These are phyloP conservation scores for Rosa multiflora DNA, from an alignment of 306 rosid genomes.

Conservation along the genomic window DNA sequence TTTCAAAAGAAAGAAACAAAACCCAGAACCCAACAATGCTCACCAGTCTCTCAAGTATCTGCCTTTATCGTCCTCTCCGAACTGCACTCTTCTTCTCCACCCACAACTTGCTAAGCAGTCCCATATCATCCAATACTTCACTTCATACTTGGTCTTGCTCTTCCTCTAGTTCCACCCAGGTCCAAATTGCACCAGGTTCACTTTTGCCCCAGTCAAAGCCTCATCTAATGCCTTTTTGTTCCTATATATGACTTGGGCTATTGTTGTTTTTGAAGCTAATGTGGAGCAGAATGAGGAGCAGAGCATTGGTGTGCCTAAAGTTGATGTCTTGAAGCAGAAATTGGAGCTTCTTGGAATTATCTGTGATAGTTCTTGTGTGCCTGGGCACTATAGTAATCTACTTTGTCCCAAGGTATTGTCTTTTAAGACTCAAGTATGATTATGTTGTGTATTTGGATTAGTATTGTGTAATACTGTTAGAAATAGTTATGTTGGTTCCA, in stretches of 20 bases:
- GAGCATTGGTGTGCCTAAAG: constrained; percentile 36
- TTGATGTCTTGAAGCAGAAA: constrained; percentile 56
- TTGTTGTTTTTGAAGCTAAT: constrained; percentile 34
- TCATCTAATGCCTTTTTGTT: background rate
- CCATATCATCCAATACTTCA: constrained; percentile 5
- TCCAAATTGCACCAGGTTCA: constrained; percentile 26
- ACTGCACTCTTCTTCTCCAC: constrained; percentile 34
- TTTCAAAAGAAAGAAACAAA: background rate
- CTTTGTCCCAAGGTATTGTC: constrained; percentile 72
- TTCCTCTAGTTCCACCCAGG: constrained; percentile 22
- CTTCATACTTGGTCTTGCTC: constrained; percentile 30
- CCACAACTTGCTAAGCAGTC: constrained; percentile 23
- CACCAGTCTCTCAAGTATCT: constrained; percentile 2
- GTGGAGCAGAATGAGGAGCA: constrained; percentile 27
- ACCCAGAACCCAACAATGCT: constrained; percentile 6
- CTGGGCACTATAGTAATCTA: constrained; percentile 59
- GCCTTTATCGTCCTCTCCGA: constrained; percentile 32
- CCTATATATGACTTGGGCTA: background rate
- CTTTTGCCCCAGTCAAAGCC: background rate
- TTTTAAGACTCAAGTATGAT: background rate
- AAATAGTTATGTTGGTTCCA: constrained; percentile 2
- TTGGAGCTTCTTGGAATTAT: constrained; percentile 62
- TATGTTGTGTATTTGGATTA: background rate
- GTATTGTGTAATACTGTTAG: background rate
- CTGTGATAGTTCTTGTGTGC: constrained; percentile 49